A percentile compares a stretch with the other conserved stretches of the same genome.
phyloP scores from a whole-genome alignment of 2,329 filamentous ascomycete genomes.

The Didymosphaeria variabile region DNA sequence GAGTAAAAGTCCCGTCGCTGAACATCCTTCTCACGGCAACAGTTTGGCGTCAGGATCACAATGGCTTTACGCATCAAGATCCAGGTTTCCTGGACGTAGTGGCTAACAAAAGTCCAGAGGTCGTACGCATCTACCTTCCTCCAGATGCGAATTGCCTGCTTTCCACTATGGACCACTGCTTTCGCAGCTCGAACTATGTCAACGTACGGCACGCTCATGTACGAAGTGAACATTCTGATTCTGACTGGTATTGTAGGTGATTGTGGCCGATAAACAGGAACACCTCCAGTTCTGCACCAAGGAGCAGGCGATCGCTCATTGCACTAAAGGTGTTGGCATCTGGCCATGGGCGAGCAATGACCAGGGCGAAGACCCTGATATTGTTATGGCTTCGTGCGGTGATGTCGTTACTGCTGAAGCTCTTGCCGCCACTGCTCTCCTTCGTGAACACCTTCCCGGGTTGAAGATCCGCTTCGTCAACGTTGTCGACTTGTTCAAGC shows the following conservation, averaged over 20 bases:
- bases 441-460: conserved; percentile 74
- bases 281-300: conserved; percentile 80
- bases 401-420: conserved; percentile 79
- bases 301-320: conserved; percentile 77
- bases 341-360: conserved; percentile 82
- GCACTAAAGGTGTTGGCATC: conserved; percentile 80
- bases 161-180: conserved; percentile 78
- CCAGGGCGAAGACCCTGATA: conserved; percentile 71
- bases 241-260: conserved; percentile 47
- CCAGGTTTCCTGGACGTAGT: conserved; percentile 83
- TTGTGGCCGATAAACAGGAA: conserved; percentile 82
- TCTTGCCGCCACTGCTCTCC: conserved; percentile 76
- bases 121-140: conserved; percentile 82
- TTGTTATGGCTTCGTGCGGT: conserved; percentile 80
- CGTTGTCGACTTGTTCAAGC: conserved; percentile 81
- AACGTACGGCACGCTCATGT: conserved; percentile 59
- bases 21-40: conserved; percentile 83
- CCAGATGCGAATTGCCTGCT: conserved; percentile 82
- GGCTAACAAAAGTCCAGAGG: conserved; percentile 80
- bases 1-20: conserved; percentile 75
- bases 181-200: conserved; percentile 78
- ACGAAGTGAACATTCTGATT: background rate
- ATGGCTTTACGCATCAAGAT: conserved; percentile 84
- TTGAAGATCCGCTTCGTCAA: conserved; percentile 83
- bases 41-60: conserved; percentile 85